Percentiles rank a stretch among this genome's conserved stretches.
Evolutionary conservation across 2,329 filamentous ascomycete genomes (phyloP).

Genomic region (Ascochyta clinopodiicola): DNA sequence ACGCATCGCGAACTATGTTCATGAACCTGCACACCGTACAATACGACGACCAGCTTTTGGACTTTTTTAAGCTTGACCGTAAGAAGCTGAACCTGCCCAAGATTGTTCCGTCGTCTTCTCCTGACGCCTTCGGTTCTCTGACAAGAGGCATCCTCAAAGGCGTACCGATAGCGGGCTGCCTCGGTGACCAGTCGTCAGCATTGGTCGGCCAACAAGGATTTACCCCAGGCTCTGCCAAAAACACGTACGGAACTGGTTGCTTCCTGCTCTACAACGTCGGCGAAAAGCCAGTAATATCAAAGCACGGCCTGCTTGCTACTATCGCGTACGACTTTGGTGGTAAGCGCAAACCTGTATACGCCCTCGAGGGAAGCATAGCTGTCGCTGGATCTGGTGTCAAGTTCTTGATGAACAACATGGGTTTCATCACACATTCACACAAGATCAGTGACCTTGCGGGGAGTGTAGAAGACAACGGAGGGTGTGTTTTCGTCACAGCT

Average conservation of each 20-base stretch:
- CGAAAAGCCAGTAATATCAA: constrained; percentile 82
- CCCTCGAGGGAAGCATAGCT: constrained; percentile 82
- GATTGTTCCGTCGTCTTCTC: constrained; percentile 81
- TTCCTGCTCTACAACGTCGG: constrained; percentile 92
- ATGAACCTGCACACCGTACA: constrained; percentile 72
- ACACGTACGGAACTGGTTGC: constrained; percentile 89
- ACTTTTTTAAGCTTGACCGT: constrained; percentile 79
- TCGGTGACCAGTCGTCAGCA: constrained; percentile 86
- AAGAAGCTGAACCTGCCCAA: constrained; percentile 78
- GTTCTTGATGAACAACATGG: constrained; percentile 68
- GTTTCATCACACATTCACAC: constrained; percentile 65
- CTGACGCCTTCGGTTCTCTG: constrained; percentile 73
- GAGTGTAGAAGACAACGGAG: constrained; percentile 76
- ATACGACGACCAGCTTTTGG: constrained; percentile 78
- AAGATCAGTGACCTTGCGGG: constrained; percentile 70
- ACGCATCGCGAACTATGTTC: constrained; percentile 92
- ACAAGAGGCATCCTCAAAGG: constrained; percentile 71
- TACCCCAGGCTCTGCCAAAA: constrained; percentile 81
- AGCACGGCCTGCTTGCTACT: constrained; percentile 81
- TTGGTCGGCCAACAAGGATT: constrained; percentile 88
- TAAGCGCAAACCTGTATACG: constrained; percentile 72
- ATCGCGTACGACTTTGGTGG: constrained; percentile 85
- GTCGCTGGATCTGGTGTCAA: constrained; percentile 83
- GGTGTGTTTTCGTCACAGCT: constrained; percentile 84
- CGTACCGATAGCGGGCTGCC: constrained; percentile 77